Conservation (phyloP, 2,329 filamentous ascomycete genomes). For the Geoglossum cookeanum region DNA sequence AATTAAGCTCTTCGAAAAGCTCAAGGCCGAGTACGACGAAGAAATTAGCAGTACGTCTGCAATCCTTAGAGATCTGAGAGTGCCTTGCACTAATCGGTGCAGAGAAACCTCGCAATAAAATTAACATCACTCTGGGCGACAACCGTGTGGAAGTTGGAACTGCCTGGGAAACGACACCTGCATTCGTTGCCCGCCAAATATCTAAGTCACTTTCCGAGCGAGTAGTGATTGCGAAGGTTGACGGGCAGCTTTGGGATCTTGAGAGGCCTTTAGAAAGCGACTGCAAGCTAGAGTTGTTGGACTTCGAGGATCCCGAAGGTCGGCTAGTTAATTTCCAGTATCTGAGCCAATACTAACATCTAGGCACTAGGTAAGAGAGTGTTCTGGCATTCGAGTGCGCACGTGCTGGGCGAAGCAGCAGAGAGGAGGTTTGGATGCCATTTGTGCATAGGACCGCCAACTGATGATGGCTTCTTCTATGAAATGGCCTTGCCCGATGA, state of each 20-base stretch:
- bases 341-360: conserved; percentile 7
- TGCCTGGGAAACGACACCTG: conserved; percentile 83
- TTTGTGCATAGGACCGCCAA: conserved; percentile 83
- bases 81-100: conserved; percentile 11
- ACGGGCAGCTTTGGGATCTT: conserved; percentile 83
- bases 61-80: conserved; percentile 10
- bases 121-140: conserved; percentile 29
- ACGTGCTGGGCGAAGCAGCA: conserved; percentile 86
- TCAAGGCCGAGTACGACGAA: conserved; percentile 68
- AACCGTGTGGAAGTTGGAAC: conserved; percentile 47
- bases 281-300: conserved; percentile 67
- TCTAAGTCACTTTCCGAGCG: conserved; percentile 72
- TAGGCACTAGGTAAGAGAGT: conserved; percentile 62
- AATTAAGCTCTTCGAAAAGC: conserved; percentile 69
- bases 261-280: conserved; percentile 75
- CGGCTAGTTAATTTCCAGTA: conserved; percentile 11
- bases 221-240: conserved; percentile 69
- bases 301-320: conserved; percentile 45
- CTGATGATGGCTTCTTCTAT: conserved; percentile 89
- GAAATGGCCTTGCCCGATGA: conserved; percentile 74
- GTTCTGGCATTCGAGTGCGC: conserved; percentile 94
- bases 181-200: conserved; percentile 56
- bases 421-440: conserved; percentile 82
- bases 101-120: conserved; percentile 25
- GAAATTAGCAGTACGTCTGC: conserved; percentile 29